Percentiles rank a stretch among this genome's conserved stretches.
phyloP scores from a whole-genome alignment of 495 filamentous ascomycete species.

The Trichocladium antarcticum region DNA sequence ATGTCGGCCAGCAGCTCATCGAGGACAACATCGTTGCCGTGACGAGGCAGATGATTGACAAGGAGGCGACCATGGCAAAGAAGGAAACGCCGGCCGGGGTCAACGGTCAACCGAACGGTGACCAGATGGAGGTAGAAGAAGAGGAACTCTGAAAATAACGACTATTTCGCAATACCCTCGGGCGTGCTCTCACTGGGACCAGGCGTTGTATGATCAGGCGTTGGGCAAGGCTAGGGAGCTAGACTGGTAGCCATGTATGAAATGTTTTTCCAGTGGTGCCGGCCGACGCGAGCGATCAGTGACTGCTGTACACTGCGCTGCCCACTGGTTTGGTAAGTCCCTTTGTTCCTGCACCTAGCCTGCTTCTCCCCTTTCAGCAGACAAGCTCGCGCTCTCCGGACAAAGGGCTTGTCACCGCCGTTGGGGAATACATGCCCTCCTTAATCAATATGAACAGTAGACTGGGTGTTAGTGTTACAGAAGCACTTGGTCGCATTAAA shows the following conservation, averaged over 20 bases:
- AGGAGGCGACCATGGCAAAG: conserved; percentile 66
- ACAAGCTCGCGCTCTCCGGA: background rate
- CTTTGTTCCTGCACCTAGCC: background rate
- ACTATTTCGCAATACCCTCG: conserved; percentile 4
- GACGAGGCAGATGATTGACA: conserved; percentile 97
- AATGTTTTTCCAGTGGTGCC: conserved; percentile 3
- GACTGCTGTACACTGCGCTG: no score
- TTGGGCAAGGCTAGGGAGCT: conserved; percentile 19
- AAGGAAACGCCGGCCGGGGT: conserved; percentile 34
- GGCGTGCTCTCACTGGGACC: conserved; percentile 2
- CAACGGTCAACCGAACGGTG: conserved; percentile 47
- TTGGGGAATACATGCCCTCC: background rate
- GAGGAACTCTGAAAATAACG: conserved; percentile 30
- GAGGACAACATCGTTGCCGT: conserved; percentile 98
- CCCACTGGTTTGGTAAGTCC: background rate
- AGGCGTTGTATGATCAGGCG: conserved; percentile 28
- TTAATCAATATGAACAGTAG: no score
- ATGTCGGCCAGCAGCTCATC: conserved; percentile 88
- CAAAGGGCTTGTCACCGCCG: background rate
- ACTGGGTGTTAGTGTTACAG: background rate
- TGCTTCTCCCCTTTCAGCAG: no score
- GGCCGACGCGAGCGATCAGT: no score
- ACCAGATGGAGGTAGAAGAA: conserved; percentile 44
- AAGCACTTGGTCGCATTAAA: background rate
- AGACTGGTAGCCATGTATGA: conserved; percentile 17